A percentile compares a stretch with the other conserved stretches of the same genome.
phyloP scores from a whole-genome alignment of 768 basidiomycete species.

The Russula emetica region DNA sequence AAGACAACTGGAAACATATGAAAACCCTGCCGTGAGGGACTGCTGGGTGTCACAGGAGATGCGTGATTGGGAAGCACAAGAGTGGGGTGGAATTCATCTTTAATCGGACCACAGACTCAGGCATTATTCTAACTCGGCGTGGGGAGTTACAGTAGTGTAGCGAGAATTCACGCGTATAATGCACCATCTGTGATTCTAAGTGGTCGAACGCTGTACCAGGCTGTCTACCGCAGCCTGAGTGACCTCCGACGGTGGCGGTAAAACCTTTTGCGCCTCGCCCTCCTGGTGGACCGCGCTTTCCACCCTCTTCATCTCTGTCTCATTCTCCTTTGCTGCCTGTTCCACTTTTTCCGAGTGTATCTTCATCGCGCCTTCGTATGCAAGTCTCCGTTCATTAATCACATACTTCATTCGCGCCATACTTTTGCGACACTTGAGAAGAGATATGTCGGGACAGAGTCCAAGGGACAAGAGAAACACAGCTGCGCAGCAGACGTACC shows the following conservation, averaged over 20 bases:
- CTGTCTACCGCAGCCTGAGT: constrained; percentile 8
- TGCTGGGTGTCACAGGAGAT: constrained; percentile 72
- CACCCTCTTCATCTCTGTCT: neutral
- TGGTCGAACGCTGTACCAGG: constrained; percentile 1
- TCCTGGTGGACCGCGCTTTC: constrained; percentile 8
- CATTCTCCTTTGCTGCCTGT: constrained; percentile 7
- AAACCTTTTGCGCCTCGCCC: constrained; percentile 10
- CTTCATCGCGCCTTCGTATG: constrained; percentile 63
- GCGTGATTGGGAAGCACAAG: constrained; percentile 53
- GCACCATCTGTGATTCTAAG: neutral
- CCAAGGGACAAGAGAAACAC: constrained; percentile 6
- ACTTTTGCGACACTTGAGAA: constrained; percentile 74
- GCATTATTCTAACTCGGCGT: neutral
- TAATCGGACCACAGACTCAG: constrained; percentile 4
- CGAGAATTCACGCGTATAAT: neutral
- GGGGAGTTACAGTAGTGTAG: neutral
- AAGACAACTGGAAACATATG: constrained; percentile 66
- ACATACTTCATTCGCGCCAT: constrained; percentile 97
- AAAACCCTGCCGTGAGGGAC: constrained; percentile 61
- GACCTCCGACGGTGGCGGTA: constrained; percentile 8
- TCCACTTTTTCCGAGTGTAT: constrained; percentile 29
- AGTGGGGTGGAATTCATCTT: constrained; percentile 21
- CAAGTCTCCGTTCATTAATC: constrained; percentile 83
- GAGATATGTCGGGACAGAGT: neutral
- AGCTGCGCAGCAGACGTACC: constrained; percentile 10